phyloP scores from a whole-genome alignment of 371 early-diverging fungal species.

The Rhizopus arrhizus region DNA sequence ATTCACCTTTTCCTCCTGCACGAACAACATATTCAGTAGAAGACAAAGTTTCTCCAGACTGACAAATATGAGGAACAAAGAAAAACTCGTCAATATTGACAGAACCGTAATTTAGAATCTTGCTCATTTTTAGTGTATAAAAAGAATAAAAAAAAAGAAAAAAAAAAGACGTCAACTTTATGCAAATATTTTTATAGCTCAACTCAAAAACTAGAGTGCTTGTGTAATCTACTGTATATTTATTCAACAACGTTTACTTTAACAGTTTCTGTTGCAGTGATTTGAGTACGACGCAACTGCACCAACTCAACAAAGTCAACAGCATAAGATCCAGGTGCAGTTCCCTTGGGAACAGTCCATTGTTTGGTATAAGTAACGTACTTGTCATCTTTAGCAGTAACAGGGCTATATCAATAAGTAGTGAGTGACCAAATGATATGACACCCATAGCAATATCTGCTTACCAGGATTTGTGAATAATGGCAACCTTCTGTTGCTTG shows the following conservation, averaged over 20 bases:
- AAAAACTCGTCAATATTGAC: constrained; percentile 91
- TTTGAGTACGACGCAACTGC: no score
- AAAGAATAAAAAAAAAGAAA: neutral
- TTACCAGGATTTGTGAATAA: constrained; percentile 42
- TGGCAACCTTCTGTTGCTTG: constrained; percentile 41
- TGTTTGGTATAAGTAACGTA: no score
- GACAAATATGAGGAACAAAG: constrained; percentile 78
- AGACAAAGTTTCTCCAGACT: constrained; percentile 82
- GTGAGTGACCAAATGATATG: neutral
- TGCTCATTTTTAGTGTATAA: constrained; percentile 30
- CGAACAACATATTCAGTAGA: constrained; percentile 62
- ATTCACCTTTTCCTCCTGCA: constrained; percentile 86
- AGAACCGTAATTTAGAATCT: constrained; percentile 78
- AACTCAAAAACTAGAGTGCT: no score
- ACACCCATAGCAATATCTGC: neutral
- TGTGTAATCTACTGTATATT: no score
- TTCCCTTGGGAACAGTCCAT: no score
- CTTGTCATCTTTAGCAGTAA: no score
- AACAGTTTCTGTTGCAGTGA: no score
- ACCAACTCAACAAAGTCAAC: no score
- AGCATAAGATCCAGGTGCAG: no score
- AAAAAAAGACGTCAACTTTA: neutral
- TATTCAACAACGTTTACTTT: no score
- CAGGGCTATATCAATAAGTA: no score
- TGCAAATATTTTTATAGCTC: no score